These are phyloP conservation scores for Madurella mycetomatis DNA, from an alignment of 2,329 filamentous ascomycete genomes.

Conservation along the genomic window DNA sequence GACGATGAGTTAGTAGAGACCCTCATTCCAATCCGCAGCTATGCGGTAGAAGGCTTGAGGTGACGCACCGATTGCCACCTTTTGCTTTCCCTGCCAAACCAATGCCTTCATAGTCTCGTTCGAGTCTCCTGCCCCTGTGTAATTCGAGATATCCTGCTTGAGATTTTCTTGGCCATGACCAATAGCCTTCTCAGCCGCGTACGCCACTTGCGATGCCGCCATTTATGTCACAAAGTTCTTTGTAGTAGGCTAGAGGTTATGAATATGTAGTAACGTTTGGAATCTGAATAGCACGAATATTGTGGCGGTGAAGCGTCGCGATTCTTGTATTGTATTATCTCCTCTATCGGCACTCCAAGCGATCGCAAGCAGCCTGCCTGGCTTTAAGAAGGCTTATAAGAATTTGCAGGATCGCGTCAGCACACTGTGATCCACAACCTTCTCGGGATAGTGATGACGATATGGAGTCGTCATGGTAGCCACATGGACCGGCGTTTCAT, in stretches of 20 bases:
- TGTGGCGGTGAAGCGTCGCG: too few relatives aligned
- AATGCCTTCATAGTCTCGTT: slow-evolving; percentile 72
- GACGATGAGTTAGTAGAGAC: neutral
- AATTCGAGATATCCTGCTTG: slow-evolving; percentile 67
- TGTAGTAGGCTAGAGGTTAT: too few relatives aligned
- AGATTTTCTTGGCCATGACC: slow-evolving; percentile 63
- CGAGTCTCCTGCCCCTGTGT: slow-evolving; percentile 41
- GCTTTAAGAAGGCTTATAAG: too few relatives aligned
- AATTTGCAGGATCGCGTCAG: too few relatives aligned
- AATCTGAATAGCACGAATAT: too few relatives aligned
- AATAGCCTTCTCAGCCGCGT: slow-evolving; percentile 59
- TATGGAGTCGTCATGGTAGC: neutral
- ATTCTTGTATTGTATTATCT: too few relatives aligned
- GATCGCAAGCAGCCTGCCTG: too few relatives aligned
- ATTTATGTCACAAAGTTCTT: slow-evolving; percentile 51
- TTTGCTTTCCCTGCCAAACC: slow-evolving; percentile 78
- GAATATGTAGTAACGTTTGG: too few relatives aligned
- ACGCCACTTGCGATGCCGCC: slow-evolving; percentile 63
- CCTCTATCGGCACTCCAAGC: too few relatives aligned
- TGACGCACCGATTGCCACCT: slow-evolving; percentile 58
- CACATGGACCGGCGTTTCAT: neutral
- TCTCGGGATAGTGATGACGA: neutral
- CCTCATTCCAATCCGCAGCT: too few relatives aligned
- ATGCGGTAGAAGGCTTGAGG: neutral
- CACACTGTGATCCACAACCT: too few relatives aligned